Evolutionary conservation across 768 basidiomycete genomes (phyloP).

Genomic region (Podaxis sp.): DNA sequence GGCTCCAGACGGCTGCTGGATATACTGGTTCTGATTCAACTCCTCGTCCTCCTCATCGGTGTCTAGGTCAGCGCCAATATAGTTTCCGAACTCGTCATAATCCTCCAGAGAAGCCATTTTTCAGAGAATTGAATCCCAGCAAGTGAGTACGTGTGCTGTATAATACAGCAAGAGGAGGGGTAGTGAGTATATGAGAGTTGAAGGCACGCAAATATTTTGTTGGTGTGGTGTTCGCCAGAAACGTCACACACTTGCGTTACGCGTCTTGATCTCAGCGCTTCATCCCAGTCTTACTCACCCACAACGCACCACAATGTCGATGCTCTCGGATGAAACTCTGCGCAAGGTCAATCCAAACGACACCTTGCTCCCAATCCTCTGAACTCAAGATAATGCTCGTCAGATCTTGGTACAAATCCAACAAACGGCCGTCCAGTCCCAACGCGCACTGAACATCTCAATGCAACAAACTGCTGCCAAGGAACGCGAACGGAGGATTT

Average conservation of each 20-base stretch:
- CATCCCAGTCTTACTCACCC: not conserved
- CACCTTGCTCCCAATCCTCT: conserved; percentile 5
- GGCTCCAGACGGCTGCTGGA: conserved; percentile 32
- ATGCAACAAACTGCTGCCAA: conserved; percentile 76
- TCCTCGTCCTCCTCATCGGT: conserved; percentile 77
- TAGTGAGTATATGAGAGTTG: not conserved
- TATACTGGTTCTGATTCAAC: conserved; percentile 50
- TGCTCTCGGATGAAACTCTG: conserved; percentile 79
- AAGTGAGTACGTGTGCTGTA: not conserved
- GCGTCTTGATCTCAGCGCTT: conserved; percentile 7
- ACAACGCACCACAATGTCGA: conserved; percentile 39
- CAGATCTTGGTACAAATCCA: conserved; percentile 94
- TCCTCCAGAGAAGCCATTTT: conserved; percentile 66
- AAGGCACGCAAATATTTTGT: conserved; percentile 14
- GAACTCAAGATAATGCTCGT: conserved; percentile 14
- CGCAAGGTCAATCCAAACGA: conserved; percentile 57
- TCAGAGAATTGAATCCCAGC: conserved; percentile 16
- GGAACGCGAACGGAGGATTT: conserved; percentile 85
- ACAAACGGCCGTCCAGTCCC: conserved; percentile 84
- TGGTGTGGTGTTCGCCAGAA: not conserved
- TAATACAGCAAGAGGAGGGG: not conserved
- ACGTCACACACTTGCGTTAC: conserved; percentile 13
- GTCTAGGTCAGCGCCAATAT: conserved; percentile 92
- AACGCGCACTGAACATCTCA: conserved; percentile 71
- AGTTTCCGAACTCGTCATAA: conserved; percentile 96